These are phyloP conservation scores for Russula sp. DNA, from an alignment of 768 basidiomycete genomes.

Conservation along the genomic window DNA sequence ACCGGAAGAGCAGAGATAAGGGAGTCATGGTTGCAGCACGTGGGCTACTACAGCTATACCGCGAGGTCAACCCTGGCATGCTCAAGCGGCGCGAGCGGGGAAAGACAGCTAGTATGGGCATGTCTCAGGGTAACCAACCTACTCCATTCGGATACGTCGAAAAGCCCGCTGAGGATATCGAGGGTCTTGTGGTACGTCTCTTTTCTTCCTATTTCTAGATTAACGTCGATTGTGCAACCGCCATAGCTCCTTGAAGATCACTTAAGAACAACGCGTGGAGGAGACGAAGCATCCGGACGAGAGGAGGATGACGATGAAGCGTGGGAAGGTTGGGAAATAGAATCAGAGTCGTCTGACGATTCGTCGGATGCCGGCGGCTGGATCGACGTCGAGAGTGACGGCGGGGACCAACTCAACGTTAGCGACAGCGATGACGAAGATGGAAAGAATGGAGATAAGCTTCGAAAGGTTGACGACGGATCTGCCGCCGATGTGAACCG, in stretches of 20 bases:
- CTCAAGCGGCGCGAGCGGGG: slow-evolving; percentile 88
- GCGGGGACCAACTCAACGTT: slow-evolving; percentile 64
- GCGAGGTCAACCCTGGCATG: slow-evolving; percentile 95
- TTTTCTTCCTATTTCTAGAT: not conserved
- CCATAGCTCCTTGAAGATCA: slow-evolving; percentile 84
- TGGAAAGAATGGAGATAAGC: slow-evolving; percentile 32
- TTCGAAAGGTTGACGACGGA: slow-evolving; percentile 30
- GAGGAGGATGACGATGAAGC: slow-evolving; percentile 66
- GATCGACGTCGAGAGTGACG: slow-evolving; percentile 75
- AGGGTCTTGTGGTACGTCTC: slow-evolving; percentile 76
- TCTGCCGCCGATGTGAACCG: slow-evolving; percentile 38
- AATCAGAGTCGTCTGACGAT: slow-evolving; percentile 60
- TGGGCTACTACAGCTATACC: slow-evolving; percentile 82
- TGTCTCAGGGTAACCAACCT: slow-evolving; percentile 59
- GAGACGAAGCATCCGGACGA: slow-evolving; percentile 49
- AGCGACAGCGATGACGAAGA: slow-evolving; percentile 83
- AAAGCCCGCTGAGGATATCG: slow-evolving; percentile 78
- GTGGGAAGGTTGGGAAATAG: slow-evolving; percentile 90
- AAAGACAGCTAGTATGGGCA: slow-evolving; percentile 83
- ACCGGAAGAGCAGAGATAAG: slow-evolving; percentile 94
- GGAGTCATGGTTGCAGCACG: slow-evolving; percentile 86
- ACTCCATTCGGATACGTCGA: slow-evolving; percentile 80
- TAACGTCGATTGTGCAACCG: not conserved
- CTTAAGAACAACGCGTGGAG: slow-evolving; percentile 65
- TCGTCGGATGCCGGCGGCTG: slow-evolving; percentile 65